Conservation (phyloP, 2,329 filamentous ascomycete genomes). For the Fusarium sp. region DNA sequence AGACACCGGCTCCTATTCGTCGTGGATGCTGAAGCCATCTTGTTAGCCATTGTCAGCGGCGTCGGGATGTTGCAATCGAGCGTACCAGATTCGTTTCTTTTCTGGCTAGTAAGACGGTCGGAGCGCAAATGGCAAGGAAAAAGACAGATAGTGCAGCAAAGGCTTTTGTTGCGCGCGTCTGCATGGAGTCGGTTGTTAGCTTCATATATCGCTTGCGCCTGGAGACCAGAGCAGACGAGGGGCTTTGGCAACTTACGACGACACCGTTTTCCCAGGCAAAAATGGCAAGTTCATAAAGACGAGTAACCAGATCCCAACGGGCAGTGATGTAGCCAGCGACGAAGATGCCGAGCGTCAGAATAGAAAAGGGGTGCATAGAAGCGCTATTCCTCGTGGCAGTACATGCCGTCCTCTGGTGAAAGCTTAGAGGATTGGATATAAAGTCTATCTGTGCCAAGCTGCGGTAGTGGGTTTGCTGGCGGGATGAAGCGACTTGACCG, state of each 20-base stretch:
- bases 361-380: slow-evolving; percentile 97
- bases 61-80: slow-evolving; percentile 16
- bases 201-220: neutral
- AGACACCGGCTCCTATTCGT: slow-evolving; percentile 81
- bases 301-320: slow-evolving; percentile 97
- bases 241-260: slow-evolving; percentile 71
- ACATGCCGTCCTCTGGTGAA: slow-evolving; percentile 55
- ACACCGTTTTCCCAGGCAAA: slow-evolving; percentile 99
- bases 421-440: slow-evolving; percentile 26
- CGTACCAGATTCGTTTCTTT: slow-evolving; percentile 84
- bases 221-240: neutral
- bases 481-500: slow-evolving; percentile 25
- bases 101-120: slow-evolving; percentile 83
- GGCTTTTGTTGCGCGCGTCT: slow-evolving; percentile 88
- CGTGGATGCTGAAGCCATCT: slow-evolving; percentile 77
- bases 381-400: slow-evolving; percentile 57
- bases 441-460: slow-evolving; percentile 40
- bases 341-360: slow-evolving; percentile 97
- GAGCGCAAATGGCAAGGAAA: slow-evolving; percentile 86
- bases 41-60: slow-evolving; percentile 41
- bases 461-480: slow-evolving; percentile 38
- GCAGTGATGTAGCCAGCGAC: slow-evolving; percentile 99
- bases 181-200: slow-evolving; percentile 21
- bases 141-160: slow-evolving; percentile 84
- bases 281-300: slow-evolving; percentile 94